Evolutionary conservation across 495 filamentous ascomycete species (phyloP).

Genomic region (Amphirosellinia nigrospora): DNA sequence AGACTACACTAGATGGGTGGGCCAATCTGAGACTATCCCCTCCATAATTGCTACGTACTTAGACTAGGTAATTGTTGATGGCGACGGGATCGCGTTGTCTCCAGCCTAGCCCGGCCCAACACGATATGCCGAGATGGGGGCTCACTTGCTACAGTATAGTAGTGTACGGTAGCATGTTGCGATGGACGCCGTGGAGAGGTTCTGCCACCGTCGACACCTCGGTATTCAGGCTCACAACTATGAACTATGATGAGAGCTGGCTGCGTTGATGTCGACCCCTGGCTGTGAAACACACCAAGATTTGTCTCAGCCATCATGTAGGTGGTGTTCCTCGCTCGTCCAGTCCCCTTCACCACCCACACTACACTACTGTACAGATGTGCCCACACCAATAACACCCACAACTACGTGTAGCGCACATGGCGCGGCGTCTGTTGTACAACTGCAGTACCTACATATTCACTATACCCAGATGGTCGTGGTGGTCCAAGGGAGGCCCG

Average conservation of each 20-base stretch:
- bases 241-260: not conserved
- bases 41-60: not conserved
- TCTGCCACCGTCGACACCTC: conserved; percentile 12
- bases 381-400: conserved; percentile 12
- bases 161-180: not conserved
- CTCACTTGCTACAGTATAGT: conserved; percentile 8
- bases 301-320: conserved; percentile 19
- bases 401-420: conserved; percentile 15
- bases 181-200: conserved; percentile 2
- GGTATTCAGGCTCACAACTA: conserved; percentile 5
- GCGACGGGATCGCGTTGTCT: conserved; percentile 1
- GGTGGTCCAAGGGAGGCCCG: not conserved
- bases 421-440: conserved; percentile 23
- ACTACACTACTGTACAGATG: not conserved
- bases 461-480: conserved; percentile 7
- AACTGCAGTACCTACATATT: conserved; percentile 10
- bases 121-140: conserved; percentile 12
- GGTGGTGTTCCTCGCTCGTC: conserved; percentile 13
- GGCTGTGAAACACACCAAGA: conserved; percentile 14
- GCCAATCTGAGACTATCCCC: conserved; percentile 15
- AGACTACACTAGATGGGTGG: conserved; percentile 14
- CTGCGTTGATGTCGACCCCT: conserved; percentile 9
- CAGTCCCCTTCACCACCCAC: conserved; percentile 14
- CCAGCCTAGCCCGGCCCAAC: not conserved
- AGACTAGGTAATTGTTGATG: not conserved